Conservation (phyloP, 306 rosid species). For the Lotus japonicus region DNA sequence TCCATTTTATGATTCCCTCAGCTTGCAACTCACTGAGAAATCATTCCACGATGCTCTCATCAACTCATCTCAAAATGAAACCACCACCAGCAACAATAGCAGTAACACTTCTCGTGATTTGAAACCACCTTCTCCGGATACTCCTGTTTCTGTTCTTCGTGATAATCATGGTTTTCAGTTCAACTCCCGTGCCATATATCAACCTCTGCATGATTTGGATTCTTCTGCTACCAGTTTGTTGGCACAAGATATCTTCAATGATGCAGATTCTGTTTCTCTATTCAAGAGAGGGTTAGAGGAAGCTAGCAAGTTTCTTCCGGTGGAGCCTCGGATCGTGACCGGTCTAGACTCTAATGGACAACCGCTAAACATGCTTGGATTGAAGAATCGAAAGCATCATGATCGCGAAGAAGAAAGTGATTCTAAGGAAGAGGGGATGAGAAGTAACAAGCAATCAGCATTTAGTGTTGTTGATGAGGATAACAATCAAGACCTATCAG, state of each 20-base stretch:
- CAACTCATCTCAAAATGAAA: slow-evolving; percentile 7
- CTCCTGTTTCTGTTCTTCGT: slow-evolving; percentile 18
- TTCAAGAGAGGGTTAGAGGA: slow-evolving; percentile 72
- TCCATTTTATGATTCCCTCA: slow-evolving; percentile 46
- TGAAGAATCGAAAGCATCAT: slow-evolving; percentile 35
- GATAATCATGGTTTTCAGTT: slow-evolving; percentile 28
- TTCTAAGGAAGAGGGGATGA: slow-evolving; percentile 24
- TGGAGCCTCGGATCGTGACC: slow-evolving; percentile 26
- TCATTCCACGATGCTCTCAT: slow-evolving; percentile 50
- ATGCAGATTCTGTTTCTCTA: slow-evolving; percentile 51
- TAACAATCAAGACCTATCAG: slow-evolving; percentile 30
- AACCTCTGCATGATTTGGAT: slow-evolving; percentile 7
- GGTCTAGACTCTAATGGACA: slow-evolving; percentile 20
- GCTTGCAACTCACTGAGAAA: slow-evolving; percentile 54
- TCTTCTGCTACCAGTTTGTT: slow-evolving; percentile 34
- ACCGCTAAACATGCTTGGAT: slow-evolving; percentile 4
- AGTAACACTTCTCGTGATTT: slow-evolving; percentile 23
- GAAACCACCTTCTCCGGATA: slow-evolving; percentile 26
- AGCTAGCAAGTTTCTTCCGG: slow-evolving; percentile 80
- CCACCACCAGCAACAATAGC: not conserved
- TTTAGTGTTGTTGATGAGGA: slow-evolving; percentile 14
- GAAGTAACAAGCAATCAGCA: slow-evolving; percentile 48
- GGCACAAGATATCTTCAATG: slow-evolving; percentile 51
- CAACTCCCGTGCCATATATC: slow-evolving; percentile 17
- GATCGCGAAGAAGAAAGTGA: slow-evolving; percentile 18